A percentile compares a stretch with the other conserved stretches of the same genome.
These are phyloP conservation scores for Remersonia thermophila DNA, from an alignment of 2,329 filamentous ascomycete species.

Conservation along the genomic window DNA sequence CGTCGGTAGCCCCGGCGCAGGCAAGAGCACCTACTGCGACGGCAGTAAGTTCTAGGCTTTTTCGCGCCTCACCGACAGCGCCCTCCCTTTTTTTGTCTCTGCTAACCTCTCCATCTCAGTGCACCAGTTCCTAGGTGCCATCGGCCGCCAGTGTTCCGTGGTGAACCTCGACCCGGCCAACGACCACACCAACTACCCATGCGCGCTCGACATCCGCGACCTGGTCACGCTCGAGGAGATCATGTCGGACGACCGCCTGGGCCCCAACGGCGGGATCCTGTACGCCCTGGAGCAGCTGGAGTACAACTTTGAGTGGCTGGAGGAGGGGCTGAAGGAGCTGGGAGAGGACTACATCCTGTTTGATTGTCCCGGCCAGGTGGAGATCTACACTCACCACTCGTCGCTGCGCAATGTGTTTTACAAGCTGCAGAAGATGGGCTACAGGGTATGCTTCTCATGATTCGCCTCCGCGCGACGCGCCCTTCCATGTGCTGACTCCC, in stretches of 20 bases:
- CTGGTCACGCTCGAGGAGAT: constrained; percentile 87
- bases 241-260: constrained; percentile 81
- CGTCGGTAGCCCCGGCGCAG: constrained; percentile 85
- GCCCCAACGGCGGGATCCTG: constrained; percentile 82
- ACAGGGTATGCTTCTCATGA: constrained; percentile 54
- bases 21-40: constrained; percentile 97
- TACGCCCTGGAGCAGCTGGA: constrained; percentile 95
- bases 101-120: constrained; percentile 33
- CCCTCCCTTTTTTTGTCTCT: too few relatives aligned
- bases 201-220: constrained; percentile 79
- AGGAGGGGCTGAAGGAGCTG: constrained; percentile 64
- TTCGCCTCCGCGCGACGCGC: neutral
- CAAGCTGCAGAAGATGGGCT: constrained; percentile 78
- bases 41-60: constrained; percentile 72
- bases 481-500: constrained; percentile 24
- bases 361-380: constrained; percentile 93
- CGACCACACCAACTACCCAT: constrained; percentile 79
- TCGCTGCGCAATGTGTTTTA: constrained; percentile 88
- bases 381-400: constrained; percentile 90
- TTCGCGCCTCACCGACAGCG: too few relatives aligned
- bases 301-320: constrained; percentile 85
- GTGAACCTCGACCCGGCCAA: constrained; percentile 97
- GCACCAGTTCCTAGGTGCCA: constrained; percentile 95
- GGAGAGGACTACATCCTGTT: constrained; percentile 89
- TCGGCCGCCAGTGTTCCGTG: constrained; percentile 86